Base-by-base conservation (phyloP, 352 stramenopile species). In the Globisporangium cederbergense region DNA sequence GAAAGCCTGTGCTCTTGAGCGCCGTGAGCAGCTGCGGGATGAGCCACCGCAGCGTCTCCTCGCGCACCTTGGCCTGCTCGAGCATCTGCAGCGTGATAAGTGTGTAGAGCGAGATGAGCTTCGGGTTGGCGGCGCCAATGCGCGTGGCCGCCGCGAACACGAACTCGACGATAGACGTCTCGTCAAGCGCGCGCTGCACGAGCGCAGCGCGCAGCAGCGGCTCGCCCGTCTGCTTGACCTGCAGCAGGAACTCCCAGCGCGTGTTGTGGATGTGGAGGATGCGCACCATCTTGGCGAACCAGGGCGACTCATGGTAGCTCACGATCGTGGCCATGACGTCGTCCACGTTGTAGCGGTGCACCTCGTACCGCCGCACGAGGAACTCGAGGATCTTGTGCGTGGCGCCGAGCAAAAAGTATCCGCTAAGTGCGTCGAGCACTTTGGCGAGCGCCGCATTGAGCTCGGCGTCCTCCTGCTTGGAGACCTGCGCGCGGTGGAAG, bases 331-430 rank as follows among this genome's bases (percentile, higher is more conserved):
- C 84, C 78, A 96, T 91, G 55, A 96, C 75, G 30, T 76, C 75
- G 69, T 96, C 83, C 45, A 97, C 84, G 53, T 97, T 96, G 67
- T 83, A 89, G 6, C 79, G 83, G 65, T 97, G 89, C 30, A 97
- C 70, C 58, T 96, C 84, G 58, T 94, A 97, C n/a, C 83, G 82
- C 13, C 89, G 85, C 58, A 97, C 83, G 63, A 97, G 76, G 60
- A 94, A 96, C 72, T 97, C 89, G 67, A 96, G 74, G 55, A 96
- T 85, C 67, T 96, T 95, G 70, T 97, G 89, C 4, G 85, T 69
- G 5, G 88, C 81, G 11, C 74, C 68, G 13, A 95, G 71, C 40
- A 97, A 59, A 63, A 95, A 95, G 62, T 93, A 95, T 5, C 73
- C 73, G 58, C 86, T 96, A 34, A 97, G 74, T n/a, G 84, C 82